Percentiles rank a stretch among this genome's conserved stretches.
phyloP scores from a whole-genome alignment of 768 basidiomycete genomes.

The Leucocoprinus birnbaumii region DNA sequence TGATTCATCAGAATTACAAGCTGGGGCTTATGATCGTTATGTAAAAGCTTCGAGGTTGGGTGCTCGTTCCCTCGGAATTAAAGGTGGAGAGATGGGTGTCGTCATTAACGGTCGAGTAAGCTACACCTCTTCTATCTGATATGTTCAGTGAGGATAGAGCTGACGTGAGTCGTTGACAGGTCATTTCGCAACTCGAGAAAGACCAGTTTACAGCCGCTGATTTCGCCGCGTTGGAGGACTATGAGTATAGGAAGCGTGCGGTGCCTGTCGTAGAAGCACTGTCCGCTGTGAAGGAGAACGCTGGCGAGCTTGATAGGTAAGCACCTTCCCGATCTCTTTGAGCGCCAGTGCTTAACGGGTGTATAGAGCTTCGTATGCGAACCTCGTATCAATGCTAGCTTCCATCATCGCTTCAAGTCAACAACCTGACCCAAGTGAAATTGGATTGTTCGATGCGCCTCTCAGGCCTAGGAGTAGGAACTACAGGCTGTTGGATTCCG shows the following conservation, averaged over 20 bases:
- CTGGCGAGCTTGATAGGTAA: slow-evolving; percentile 23
- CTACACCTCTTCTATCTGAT: slow-evolving; percentile 10
- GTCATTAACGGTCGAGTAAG: slow-evolving; percentile 84
- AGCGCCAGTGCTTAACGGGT: not conserved
- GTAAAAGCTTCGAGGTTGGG: slow-evolving; percentile 44
- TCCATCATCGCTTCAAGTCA: slow-evolving; percentile 73
- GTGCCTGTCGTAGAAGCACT: slow-evolving; percentile 69
- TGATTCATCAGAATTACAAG: slow-evolving; percentile 27
- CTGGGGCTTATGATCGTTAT: slow-evolving; percentile 37
- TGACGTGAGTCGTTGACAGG: slow-evolving; percentile 34
- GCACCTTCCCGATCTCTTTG: not conserved
- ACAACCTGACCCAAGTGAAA: slow-evolving; percentile 69
- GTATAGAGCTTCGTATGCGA: slow-evolving; percentile 50
- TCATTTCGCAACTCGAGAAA: slow-evolving; percentile 68
- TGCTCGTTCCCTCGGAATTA: slow-evolving; percentile 52
- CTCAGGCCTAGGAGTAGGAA: slow-evolving; percentile 54
- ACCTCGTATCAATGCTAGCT: slow-evolving; percentile 61
- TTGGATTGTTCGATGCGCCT: slow-evolving; percentile 67
- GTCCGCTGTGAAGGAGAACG: slow-evolving; percentile 41
- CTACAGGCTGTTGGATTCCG: slow-evolving; percentile 57
- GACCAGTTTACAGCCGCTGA: slow-evolving; percentile 69
- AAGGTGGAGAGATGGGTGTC: slow-evolving; percentile 59
- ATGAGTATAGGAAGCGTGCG: slow-evolving; percentile 72
- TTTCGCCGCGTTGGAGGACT: slow-evolving; percentile 65
- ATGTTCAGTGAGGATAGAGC: not conserved